These are phyloP conservation scores for Fusarium sp. DNA, from an alignment of 2,329 filamentous ascomycete genomes.

Conservation along the genomic window DNA sequence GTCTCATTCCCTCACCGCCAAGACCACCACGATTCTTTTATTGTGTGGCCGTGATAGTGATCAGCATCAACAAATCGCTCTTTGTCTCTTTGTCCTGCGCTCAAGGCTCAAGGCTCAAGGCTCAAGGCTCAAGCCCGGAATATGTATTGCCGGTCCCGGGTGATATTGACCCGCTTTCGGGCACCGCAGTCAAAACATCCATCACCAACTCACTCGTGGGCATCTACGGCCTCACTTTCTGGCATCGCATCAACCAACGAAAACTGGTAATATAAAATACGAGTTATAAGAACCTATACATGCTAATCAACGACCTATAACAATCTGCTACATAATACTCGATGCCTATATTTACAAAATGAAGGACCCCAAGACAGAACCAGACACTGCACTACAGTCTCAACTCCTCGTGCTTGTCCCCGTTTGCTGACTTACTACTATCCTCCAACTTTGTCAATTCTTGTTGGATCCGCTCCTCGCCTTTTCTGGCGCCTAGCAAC, in stretches of 20 bases:
- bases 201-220: too few relatives aligned
- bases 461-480: neutral
- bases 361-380: neutral
- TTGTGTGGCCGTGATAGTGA: constrained; percentile 1
- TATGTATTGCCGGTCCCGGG: constrained; percentile 11
- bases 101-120: neutral
- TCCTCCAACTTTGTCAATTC: neutral
- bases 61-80: neutral
- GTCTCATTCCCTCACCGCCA: constrained; percentile 30
- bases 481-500: neutral
- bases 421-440: neutral
- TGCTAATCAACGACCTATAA: neutral
- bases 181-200: constrained; percentile 16
- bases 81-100: neutral
- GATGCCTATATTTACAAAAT: too few relatives aligned
- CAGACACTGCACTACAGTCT: neutral
- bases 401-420: neutral
- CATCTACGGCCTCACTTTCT: neutral
- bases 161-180: constrained; percentile 29
- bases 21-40: constrained; percentile 11
- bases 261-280: too few relatives aligned
- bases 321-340: too few relatives aligned
- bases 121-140: constrained; percentile 1
- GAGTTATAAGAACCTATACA: too few relatives aligned
- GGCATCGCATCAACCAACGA: too few relatives aligned